Percentiles rank a stretch among this genome's conserved stretches.
These are phyloP conservation scores for Astraeus odoratus DNA, from an alignment of 768 basidiomycete genomes.

Conservation along the genomic window DNA sequence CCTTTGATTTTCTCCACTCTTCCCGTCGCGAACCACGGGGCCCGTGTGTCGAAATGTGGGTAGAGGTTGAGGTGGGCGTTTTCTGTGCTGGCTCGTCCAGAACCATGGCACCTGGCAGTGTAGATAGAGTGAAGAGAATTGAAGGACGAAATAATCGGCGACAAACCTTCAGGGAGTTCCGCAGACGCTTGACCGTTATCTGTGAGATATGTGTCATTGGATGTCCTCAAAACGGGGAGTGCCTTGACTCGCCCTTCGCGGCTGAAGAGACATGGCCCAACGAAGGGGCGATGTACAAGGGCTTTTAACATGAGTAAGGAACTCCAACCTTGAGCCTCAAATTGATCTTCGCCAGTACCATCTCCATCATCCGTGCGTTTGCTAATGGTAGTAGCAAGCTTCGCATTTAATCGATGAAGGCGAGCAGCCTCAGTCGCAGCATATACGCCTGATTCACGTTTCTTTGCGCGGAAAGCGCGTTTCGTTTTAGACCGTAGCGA, in stretches of 20 bases:
- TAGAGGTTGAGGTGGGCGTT: slow-evolving; percentile 21
- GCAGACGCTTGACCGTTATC: slow-evolving; percentile 10
- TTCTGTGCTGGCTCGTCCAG: slow-evolving; percentile 33
- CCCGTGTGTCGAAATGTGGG: slow-evolving; percentile 73
- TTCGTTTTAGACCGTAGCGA: slow-evolving; percentile 78
- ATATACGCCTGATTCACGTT: slow-evolving; percentile 68
- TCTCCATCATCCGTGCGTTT: slow-evolving; percentile 22
- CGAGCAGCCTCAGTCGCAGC: slow-evolving; percentile 75
- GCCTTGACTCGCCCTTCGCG: no score
- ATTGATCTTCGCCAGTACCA: slow-evolving; percentile 27
- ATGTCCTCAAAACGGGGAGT: background rate
- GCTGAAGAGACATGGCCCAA: no score
- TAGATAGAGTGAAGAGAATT: background rate
- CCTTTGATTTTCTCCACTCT: slow-evolving; percentile 78
- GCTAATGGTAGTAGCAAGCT: slow-evolving; percentile 46
- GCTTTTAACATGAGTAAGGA: no score
- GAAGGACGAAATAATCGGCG: background rate
- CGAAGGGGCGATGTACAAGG: no score
- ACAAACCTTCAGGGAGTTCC: slow-evolving; percentile 18
- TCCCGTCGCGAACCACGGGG: slow-evolving; percentile 71
- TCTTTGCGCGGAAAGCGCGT: slow-evolving; percentile 69
- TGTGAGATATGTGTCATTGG: slow-evolving; percentile 15
- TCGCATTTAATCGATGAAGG: slow-evolving; percentile 61
- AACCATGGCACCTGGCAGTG: slow-evolving; percentile 45
- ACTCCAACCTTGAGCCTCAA: slow-evolving; percentile 15